These are phyloP conservation scores for Apiospora phragmitis DNA, from an alignment of 2,329 filamentous ascomycete species.

Conservation along the genomic window DNA sequence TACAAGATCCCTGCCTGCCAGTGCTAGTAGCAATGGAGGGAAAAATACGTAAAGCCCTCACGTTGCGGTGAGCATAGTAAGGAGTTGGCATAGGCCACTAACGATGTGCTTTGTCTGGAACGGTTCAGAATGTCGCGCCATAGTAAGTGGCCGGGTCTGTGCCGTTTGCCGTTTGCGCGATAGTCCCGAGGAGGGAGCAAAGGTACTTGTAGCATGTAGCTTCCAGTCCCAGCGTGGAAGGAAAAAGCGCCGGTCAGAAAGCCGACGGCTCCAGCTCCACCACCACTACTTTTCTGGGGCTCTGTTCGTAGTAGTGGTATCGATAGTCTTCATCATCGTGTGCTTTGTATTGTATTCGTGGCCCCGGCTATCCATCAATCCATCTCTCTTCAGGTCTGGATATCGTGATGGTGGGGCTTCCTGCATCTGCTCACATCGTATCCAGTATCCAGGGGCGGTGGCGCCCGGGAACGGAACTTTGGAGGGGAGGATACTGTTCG, in stretches of 20 bases:
- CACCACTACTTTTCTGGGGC: not conserved
- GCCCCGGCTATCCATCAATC: not conserved
- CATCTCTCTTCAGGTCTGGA: slow-evolving; percentile 3
- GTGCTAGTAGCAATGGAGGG: not conserved
- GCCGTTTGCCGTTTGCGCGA: not conserved
- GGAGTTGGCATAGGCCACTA: slow-evolving; percentile 2
- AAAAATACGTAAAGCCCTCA: not conserved
- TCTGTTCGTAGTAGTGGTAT: not conserved
- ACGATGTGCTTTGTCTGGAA: not conserved
- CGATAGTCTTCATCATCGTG: not conserved
- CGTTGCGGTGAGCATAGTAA: slow-evolving; percentile 6
- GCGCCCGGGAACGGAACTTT: not conserved
- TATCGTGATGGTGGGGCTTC: slow-evolving; percentile 3
- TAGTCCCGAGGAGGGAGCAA: not conserved
- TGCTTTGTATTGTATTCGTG: not conserved
- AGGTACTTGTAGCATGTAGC: not conserved
- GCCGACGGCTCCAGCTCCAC: not conserved
- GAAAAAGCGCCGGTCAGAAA: not conserved
- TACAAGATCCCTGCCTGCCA: not conserved
- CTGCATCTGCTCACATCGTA: not conserved
- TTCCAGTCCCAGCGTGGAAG: not conserved
- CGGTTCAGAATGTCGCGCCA: slow-evolving; percentile 2
- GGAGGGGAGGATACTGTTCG: not conserved
- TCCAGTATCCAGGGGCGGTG: not conserved
- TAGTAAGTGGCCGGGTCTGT: slow-evolving; percentile 2